Conservation (phyloP, 148 eudicot species). For the Fagopyrum esculentum region DNA sequence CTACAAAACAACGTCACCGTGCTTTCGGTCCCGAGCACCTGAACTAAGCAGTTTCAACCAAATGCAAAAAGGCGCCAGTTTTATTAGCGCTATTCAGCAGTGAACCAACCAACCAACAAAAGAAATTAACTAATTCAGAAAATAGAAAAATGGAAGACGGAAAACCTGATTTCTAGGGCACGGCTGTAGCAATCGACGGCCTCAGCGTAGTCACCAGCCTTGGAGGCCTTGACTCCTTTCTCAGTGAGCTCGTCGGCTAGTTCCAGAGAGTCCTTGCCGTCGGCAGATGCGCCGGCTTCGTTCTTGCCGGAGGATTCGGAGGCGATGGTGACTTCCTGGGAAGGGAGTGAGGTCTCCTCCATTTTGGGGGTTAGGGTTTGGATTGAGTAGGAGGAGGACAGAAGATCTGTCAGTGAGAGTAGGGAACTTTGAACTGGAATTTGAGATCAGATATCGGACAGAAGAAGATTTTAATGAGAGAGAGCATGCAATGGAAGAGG, state of each 20-base stretch:
- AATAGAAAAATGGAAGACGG: background rate
- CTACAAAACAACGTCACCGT: background rate
- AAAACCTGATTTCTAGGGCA: slow-evolving; percentile 88
- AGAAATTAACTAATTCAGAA: background rate
- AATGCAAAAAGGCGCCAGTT: background rate
- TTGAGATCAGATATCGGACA: background rate
- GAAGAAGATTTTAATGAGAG: background rate
- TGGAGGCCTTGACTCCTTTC: slow-evolving; percentile 44
- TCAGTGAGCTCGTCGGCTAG: slow-evolving; percentile 60
- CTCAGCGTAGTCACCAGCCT: slow-evolving; percentile 52
- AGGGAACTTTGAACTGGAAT: background rate
- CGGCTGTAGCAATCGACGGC: slow-evolving; percentile 90
- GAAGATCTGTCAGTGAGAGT: background rate
- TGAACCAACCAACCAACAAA: background rate
- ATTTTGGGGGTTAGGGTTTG: background rate
- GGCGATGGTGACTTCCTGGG: slow-evolving; percentile 30
- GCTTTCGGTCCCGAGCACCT: background rate
- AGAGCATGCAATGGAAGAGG: background rate
- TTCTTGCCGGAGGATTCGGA: slow-evolving; percentile 39
- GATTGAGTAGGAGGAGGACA: background rate
- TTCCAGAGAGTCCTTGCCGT: slow-evolving; percentile 42
- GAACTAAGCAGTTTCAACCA: background rate
- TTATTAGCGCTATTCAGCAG: background rate
- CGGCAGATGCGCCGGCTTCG: slow-evolving; percentile 30
- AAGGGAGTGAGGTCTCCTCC: slow-evolving; percentile 18